Base-by-base conservation (phyloP, 75 land plant species). In the Gnetum montanum region DNA sequence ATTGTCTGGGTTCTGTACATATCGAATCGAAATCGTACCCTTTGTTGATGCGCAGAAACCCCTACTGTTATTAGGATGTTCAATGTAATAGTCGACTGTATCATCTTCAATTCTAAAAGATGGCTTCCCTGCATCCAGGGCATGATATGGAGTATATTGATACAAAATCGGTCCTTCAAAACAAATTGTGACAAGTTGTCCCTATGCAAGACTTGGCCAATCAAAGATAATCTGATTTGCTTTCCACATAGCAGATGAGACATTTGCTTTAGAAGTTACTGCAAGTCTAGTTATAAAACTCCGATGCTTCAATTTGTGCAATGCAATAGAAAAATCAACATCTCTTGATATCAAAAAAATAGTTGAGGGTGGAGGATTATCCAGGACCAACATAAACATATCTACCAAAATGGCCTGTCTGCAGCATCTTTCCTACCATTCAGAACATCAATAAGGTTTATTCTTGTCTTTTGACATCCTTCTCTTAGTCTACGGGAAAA, bases 391-490 rank as follows among this genome's bases (percentile, higher is more conserved):
- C 26, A 92, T 60, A 46, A 92, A 92, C 97, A 92, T 84, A 60
- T 91, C 97, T 58, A 88, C 86, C 48, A 92, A 68, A 29, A 92
- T 92, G 36, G 97, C 93, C 88, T 92, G 53, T 92, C 97, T 28
- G 97, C 84, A 22, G 97, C 97, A 71, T 92, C 93, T 68, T 92
- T 92, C 43, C 81, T 75, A 7, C 97, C 93, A 77, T 92, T 87
- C 11, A 89, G 97, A 27, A 92, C 97, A 60, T 92, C 93, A 36
- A 92, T 79, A 16, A 92, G 93, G 57, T 92, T 92, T 22, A 92
- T 79, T 31, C 94, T 94, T 25, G 97, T 92, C 36, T 88, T 75
- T 57, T 92, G 97, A 77, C 97, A 92, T 8, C 97, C 97, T 68
- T 92, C 97, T 46, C 97, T 58, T 3, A 91, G 77, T 35, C 84